phyloP scores from a whole-genome alignment of 176 grass and related monocot genomes.

The Eragrostis curvula region DNA sequence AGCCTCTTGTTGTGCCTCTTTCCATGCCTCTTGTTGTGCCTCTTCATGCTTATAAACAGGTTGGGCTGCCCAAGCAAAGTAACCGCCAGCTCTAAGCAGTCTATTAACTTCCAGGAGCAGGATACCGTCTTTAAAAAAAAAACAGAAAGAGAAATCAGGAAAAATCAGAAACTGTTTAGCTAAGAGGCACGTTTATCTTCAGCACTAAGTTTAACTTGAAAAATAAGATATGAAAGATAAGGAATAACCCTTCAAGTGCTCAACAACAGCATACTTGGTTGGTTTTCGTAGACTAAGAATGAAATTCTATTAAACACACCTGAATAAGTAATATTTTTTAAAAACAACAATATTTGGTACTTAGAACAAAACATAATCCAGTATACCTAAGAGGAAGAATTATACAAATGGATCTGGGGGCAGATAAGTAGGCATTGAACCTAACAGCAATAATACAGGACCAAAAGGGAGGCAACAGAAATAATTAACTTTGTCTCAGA shows the following conservation, averaged over 20 bases:
- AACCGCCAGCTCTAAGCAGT: constrained; percentile 93
- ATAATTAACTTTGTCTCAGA: not conserved
- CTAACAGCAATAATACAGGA: not conserved
- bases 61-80: constrained; percentile 96
- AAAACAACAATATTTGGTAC: not conserved
- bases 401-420: not conserved
- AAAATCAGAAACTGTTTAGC: not conserved
- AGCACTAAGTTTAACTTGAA: not conserved
- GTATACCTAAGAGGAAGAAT: not conserved
- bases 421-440: constrained; percentile 2
- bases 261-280: not conserved
- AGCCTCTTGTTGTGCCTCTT: too few species aligned
- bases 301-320: not conserved
- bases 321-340: not conserved
- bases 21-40: constrained; percentile 83
- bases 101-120: constrained; percentile 96
- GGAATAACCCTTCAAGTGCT: not conserved
- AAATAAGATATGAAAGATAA: not conserved
- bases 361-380: not conserved
- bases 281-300: not conserved
- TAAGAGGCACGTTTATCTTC: not conserved
- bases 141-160: constrained; percentile 9
- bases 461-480: not conserved
- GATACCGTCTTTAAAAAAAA: constrained; percentile 80
- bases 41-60: constrained; percentile 99